Evolutionary conservation across 225 moss, liverwort and hornwort species (phyloP).

Genomic region (Sphagnum tenellum): DNA sequence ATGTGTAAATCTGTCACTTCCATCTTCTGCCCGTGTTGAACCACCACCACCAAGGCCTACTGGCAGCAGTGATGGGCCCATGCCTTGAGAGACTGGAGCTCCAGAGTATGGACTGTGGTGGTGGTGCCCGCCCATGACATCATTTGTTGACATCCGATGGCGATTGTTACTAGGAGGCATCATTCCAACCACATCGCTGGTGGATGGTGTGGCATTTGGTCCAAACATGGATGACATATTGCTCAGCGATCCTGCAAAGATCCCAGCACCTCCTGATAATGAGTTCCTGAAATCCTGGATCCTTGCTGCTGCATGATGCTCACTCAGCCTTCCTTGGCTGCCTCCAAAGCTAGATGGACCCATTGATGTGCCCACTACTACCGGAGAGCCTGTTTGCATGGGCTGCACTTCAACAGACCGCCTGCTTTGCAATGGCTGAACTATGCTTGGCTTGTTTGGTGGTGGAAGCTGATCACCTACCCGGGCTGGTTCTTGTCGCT

Average conservation of each 20-base stretch:
- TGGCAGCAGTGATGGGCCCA: conserved; percentile 62
- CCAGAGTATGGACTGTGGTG: conserved; percentile 36
- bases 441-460: conserved; percentile 68
- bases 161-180: conserved; percentile 57
- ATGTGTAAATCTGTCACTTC: conserved; percentile 85
- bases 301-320: conserved; percentile 18
- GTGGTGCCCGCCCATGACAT: conserved; percentile 21
- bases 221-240: conserved; percentile 35
- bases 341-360: conserved; percentile 71
- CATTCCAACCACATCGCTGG: conserved; percentile 55
- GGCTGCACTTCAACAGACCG: conserved; percentile 75
- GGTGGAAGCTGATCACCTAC: conserved; percentile 65
- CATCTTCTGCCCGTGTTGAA: conserved; percentile 72
- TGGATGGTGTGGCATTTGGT: conserved; percentile 26
- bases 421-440: conserved; percentile 63
- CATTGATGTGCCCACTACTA: conserved; percentile 49
- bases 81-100: conserved; percentile 66
- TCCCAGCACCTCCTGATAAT: conserved; percentile 60
- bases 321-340: conserved; percentile 47
- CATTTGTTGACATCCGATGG: conserved; percentile 51
- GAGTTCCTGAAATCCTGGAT: conserved; percentile 90
- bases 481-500: conserved; percentile 94
- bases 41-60: conserved; percentile 30
- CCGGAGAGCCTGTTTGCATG: conserved; percentile 46
- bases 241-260: conserved; percentile 37